A percentile compares a stretch with the other conserved stretches of the same genome.
These are phyloP conservation scores for Symbiodinium pilosum DNA, from an alignment of 73 alveolate species.

Conservation along the genomic window DNA sequence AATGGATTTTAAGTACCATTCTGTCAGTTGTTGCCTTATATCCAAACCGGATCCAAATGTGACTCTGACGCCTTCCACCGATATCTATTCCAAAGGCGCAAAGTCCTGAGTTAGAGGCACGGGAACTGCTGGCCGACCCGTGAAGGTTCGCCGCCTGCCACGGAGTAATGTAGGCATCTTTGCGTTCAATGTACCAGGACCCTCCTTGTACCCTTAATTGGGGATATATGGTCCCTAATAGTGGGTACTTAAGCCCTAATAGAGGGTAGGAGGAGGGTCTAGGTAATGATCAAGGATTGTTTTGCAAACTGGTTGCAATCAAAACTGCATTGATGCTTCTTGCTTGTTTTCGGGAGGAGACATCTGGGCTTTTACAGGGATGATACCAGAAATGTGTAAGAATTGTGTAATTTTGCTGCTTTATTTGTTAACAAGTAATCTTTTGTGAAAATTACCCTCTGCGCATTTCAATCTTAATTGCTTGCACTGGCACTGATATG, in stretches of 20 bases:
- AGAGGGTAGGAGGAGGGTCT: too few relatives aligned
- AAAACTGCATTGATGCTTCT: not conserved
- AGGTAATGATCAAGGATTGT: not conserved
- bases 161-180: not conserved
- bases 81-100: not conserved
- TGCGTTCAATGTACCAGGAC: not conserved
- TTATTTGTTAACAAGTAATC: not conserved
- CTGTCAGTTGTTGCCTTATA: not conserved
- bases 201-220: too few relatives aligned
- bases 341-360: not conserved
- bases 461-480: not conserved
- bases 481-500: not conserved
- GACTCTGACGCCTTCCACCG: not conserved
- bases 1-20: not conserved
- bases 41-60: not conserved
- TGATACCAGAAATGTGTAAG: not conserved
- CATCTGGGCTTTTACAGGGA: not conserved
- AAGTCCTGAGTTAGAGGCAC: constrained; percentile 61
- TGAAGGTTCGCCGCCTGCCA: constrained; percentile 29
- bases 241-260: too few relatives aligned
- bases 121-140: constrained; percentile 52
- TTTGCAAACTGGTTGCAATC: not conserved
- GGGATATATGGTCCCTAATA: too few relatives aligned
- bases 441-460: not conserved
- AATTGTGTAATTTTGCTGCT: not conserved